Evolutionary conservation across 2,329 filamentous ascomycete species (phyloP).

Genomic region (Chlorencoelia australis): DNA sequence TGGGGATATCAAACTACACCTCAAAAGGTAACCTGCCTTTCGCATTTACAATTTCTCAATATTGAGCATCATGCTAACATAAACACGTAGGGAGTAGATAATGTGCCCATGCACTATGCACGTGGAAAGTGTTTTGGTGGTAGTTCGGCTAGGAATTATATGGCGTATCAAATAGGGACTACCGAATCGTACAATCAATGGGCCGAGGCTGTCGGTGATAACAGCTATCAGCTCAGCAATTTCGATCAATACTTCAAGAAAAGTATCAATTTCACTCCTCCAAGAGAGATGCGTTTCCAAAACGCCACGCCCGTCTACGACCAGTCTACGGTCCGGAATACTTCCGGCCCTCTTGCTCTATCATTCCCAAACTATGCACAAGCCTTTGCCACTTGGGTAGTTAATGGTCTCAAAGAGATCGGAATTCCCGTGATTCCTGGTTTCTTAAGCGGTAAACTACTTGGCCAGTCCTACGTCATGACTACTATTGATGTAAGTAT

Average conservation of each 20-base stretch:
- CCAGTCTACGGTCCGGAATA: neutral
- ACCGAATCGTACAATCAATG: conserved; percentile 30
- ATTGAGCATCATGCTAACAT: neutral
- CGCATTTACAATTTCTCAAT: neutral
- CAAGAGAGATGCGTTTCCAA: conserved; percentile 11
- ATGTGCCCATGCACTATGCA: conserved; percentile 14
- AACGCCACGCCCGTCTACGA: neutral
- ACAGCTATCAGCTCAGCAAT: conserved; percentile 35
- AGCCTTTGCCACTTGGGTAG: neutral
- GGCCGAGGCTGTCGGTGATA: conserved; percentile 32
- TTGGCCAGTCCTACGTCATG: neutral
- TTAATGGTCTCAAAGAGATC: neutral
- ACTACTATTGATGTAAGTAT: neutral
- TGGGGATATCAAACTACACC: conserved; percentile 9
- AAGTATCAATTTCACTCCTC: conserved; percentile 14
- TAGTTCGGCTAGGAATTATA: conserved; percentile 8
- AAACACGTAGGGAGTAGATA: neutral
- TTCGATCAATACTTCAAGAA: conserved; percentile 38
- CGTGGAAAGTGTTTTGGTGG: conserved; percentile 30
- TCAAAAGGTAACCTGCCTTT: conserved; percentile 1
- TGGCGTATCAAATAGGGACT: conserved; percentile 5
- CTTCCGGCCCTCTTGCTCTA: neutral
- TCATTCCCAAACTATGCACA: conserved; percentile 1
- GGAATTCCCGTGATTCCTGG: neutral
- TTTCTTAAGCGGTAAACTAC: conserved; percentile 3